These are phyloP conservation scores for Sclerotinia borealis DNA, from an alignment of 2,329 filamentous ascomycete genomes.

Conservation along the genomic window DNA sequence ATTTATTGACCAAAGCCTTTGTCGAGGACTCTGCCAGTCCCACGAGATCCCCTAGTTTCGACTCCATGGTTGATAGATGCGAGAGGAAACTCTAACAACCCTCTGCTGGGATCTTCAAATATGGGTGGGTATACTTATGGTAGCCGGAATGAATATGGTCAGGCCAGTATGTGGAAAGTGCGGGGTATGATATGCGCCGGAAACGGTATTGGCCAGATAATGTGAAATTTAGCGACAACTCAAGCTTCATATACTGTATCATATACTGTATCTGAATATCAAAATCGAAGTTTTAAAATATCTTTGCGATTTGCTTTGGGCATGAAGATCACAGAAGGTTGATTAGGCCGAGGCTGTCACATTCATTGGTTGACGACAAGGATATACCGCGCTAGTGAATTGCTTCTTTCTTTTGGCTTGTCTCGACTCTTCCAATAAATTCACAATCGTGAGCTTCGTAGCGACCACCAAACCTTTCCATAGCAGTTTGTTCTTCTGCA, in stretches of 20 bases:
- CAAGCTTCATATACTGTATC: not conserved
- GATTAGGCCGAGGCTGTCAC: constrained; percentile 10
- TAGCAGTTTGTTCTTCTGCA: not conserved
- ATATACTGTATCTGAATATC: not conserved
- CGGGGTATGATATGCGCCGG: constrained; percentile 9
- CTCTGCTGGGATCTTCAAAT: constrained; percentile 9
- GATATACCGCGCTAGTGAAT: not conserved
- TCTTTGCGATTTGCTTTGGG: not conserved
- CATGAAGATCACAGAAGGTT: not conserved
- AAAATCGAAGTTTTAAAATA: not conserved
- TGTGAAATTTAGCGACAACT: not conserved
- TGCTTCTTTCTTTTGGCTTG: constrained; percentile 11
- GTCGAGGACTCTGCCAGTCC: constrained; percentile 15
- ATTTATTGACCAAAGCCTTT: constrained; percentile 17
- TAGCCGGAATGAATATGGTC: not conserved
- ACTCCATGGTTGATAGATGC: constrained; percentile 20
- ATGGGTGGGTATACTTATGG: constrained; percentile 9
- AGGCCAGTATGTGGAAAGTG: constrained; percentile 7
- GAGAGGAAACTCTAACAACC: not conserved
- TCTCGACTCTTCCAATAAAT: not conserved
- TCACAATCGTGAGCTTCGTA: constrained; percentile 7
- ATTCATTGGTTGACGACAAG: constrained; percentile 2
- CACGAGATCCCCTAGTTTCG: constrained; percentile 22
- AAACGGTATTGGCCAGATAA: not conserved
- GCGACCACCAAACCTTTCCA: constrained; percentile 7